These are phyloP conservation scores for Austroboletus olivaceoglutinosus DNA, from an alignment of 1,284 basidiomycete species.

Conservation along the genomic window DNA sequence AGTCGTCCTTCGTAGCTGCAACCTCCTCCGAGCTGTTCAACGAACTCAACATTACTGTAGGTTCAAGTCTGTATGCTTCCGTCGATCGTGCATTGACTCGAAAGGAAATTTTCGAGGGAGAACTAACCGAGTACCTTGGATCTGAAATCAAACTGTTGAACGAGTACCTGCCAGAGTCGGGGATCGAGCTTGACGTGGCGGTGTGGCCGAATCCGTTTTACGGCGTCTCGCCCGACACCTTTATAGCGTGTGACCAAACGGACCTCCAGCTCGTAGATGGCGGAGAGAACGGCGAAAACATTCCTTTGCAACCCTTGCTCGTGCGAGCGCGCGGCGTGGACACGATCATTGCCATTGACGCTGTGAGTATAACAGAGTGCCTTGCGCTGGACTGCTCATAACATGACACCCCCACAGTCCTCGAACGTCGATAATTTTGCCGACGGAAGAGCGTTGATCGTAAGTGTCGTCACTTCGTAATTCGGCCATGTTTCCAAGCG, in stretches of 20 bases:
- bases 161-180: slow-evolving; percentile 22
- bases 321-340: slow-evolving; percentile 52
- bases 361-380: slow-evolving; percentile 25
- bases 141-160: slow-evolving; percentile 28
- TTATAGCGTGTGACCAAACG: slow-evolving; percentile 36
- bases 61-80: no score
- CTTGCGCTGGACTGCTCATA: background rate
- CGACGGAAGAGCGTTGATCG: slow-evolving; percentile 42
- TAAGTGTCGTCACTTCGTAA: slow-evolving; percentile 24
- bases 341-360: slow-evolving; percentile 53
- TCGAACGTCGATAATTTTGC: slow-evolving; percentile 36
- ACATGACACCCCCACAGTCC: slow-evolving; percentile 19
- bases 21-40: slow-evolving; percentile 45
- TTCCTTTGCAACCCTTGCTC: slow-evolving; percentile 55
- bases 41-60: slow-evolving; percentile 34
- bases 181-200: slow-evolving; percentile 28
- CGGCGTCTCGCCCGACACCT: slow-evolving; percentile 37
- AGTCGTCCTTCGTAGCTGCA: slow-evolving; percentile 41
- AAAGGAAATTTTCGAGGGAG: background rate
- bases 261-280: slow-evolving; percentile 42
- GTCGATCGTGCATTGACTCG: background rate
- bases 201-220: slow-evolving; percentile 45
- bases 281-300: slow-evolving; percentile 42
- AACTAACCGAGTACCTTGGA: slow-evolving; percentile 7
- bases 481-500: background rate